These are phyloP conservation scores for Ceratocystis smalleyi DNA, from an alignment of 2,329 filamentous ascomycete species.

Conservation along the genomic window DNA sequence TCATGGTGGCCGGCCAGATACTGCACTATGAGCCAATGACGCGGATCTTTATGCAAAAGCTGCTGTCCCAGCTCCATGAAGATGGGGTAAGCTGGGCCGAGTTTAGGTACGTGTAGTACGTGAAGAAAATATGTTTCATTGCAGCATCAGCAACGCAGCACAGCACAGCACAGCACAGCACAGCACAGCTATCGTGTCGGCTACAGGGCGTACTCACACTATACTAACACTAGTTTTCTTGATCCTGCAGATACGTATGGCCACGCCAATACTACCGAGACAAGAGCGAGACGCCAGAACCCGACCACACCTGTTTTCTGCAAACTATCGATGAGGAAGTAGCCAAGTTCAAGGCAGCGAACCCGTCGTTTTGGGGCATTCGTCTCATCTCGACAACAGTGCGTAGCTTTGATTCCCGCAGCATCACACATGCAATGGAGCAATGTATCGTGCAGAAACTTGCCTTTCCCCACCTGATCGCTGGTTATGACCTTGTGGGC, in stretches of 20 bases:
- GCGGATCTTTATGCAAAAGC: conserved; percentile 53
- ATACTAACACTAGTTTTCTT: background rate
- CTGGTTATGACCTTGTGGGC: conserved; percentile 79
- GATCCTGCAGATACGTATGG: conserved; percentile 46
- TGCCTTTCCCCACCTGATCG: conserved; percentile 61
- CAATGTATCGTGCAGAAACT: conserved; percentile 71
- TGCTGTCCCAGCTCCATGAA: conserved; percentile 55
- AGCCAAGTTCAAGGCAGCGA: conserved; percentile 53
- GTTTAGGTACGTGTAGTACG: conserved; percentile 34
- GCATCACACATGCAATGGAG: conserved; percentile 69
- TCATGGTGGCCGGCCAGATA: conserved; percentile 56
- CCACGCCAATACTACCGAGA: conserved; percentile 51
- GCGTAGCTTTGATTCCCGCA: conserved; percentile 45
- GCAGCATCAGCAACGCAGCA: background rate
- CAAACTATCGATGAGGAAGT: conserved; percentile 63
- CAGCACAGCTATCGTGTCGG: background rate
- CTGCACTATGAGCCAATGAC: conserved; percentile 86
- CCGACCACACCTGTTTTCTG: conserved; percentile 54
- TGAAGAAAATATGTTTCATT: background rate
- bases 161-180: background rate
- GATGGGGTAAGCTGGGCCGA: conserved; percentile 82
- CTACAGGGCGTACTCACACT: background rate
- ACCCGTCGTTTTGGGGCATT: conserved; percentile 66
- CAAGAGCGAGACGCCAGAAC: conserved; percentile 48
- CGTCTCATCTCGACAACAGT: conserved; percentile 73